Base-by-base conservation (phyloP, 2,329 filamentous ascomycete species). In the Aspergillus tubingensis region DNA sequence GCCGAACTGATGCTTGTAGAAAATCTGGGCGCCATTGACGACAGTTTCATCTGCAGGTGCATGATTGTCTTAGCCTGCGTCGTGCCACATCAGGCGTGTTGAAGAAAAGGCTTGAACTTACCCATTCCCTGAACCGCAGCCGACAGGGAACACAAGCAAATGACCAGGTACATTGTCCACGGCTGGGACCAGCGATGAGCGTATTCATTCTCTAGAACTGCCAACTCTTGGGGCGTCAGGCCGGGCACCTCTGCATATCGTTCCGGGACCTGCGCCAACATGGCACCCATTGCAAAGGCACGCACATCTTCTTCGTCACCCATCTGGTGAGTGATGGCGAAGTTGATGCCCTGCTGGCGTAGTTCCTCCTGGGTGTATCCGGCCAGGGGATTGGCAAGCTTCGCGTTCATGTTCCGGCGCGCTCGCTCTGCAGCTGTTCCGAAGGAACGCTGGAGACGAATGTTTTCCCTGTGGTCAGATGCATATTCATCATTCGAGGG, bases 101-200 rank as follows among this genome's bases (percentile, higher is more conserved):
- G 19, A 13, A n/a, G 8, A 3, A 11, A 4, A 4, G 3, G 15
- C 27, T 19, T 8, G 3, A 8, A 54, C 61, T 63, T 68, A 82
- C 81, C 80, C 86, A 89, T 88, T 67, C 88, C 88, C 69, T 91
- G 88, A 0, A 91, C 88, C 23, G 87, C 87, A 15, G 88, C 88
- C 47, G 84, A 88, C 19, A 86, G 80, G n/a, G 86, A 89, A 68
- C 87, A 90, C 38, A 88, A 80, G 61, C 87, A 70, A 63, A 91
- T 86, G 7, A 91, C 82, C 54, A 86, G 80, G 72, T 90, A 90
- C 52, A 91, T 80, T 71, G 85, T 83, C 63, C 72, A 79, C 0
- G 89, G 88, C 67, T 92, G 89, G 5, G 82, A 84, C 89, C 89
- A 92, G 62, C 86, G 87, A 68, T 90, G 82, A 1, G 82, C 83